These are phyloP conservation scores for Talaromyces piceae DNA, from an alignment of 2,329 filamentous ascomycete species.

Conservation along the genomic window DNA sequence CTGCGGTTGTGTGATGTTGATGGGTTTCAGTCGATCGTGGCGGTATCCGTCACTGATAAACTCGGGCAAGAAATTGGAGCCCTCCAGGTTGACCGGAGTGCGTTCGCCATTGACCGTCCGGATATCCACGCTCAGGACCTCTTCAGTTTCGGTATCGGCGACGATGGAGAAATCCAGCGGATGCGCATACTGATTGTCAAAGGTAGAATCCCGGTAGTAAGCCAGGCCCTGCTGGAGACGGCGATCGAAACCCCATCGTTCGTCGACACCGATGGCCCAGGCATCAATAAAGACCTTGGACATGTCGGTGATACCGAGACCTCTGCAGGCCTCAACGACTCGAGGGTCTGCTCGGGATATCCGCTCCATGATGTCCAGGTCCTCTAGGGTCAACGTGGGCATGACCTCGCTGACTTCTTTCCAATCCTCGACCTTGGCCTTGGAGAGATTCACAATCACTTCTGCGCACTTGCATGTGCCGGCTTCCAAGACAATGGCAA, in stretches of 20 bases:
- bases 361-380: slow-evolving; percentile 29
- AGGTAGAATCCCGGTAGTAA: slow-evolving; percentile 53
- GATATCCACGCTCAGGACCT: slow-evolving; percentile 77
- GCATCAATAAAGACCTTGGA: slow-evolving; percentile 92
- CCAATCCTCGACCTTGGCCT: slow-evolving; percentile 19
- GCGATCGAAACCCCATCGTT: slow-evolving; percentile 46
- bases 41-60: slow-evolving; percentile 70
- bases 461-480: slow-evolving; percentile 20
- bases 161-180: slow-evolving; percentile 92
- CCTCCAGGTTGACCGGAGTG: slow-evolving; percentile 57
- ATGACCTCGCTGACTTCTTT: slow-evolving; percentile 39
- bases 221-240: slow-evolving; percentile 50
- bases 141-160: slow-evolving; percentile 69
- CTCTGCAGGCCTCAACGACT: slow-evolving; percentile 27
- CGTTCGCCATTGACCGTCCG: slow-evolving; percentile 65
- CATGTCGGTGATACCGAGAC: slow-evolving; percentile 57
- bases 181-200: slow-evolving; percentile 81
- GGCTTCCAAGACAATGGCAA: slow-evolving; percentile 43
- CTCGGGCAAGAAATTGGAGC: slow-evolving; percentile 51
- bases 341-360: slow-evolving; percentile 24
- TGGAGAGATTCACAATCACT: slow-evolving; percentile 22
- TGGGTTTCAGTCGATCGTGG: slow-evolving; percentile 68
- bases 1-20: slow-evolving; percentile 80
- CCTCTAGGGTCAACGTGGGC: slow-evolving; percentile 36
- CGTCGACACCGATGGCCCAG: slow-evolving; percentile 32